These are phyloP conservation scores for Ganoderma lingzhi DNA, from an alignment of 1,284 basidiomycete species.

Conservation along the genomic window DNA sequence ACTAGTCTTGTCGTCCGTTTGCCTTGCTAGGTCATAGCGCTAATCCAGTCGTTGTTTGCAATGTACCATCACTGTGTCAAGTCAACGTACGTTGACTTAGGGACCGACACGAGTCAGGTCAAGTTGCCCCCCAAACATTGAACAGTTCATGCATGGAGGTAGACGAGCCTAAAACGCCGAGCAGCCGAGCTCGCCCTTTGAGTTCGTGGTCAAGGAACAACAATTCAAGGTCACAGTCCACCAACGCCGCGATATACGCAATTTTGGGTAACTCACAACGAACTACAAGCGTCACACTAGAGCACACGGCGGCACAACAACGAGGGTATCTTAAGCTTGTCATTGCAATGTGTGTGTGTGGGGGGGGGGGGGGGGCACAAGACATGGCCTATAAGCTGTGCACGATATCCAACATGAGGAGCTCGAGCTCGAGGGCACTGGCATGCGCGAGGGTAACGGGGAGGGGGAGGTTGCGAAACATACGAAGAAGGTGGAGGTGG, in stretches of 20 bases:
- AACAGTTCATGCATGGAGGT: too few relatives aligned
- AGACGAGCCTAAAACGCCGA: too few relatives aligned
- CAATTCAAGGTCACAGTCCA: too few relatives aligned
- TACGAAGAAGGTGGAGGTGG: neutral
- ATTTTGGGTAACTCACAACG: too few relatives aligned
- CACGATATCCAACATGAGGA: constrained; percentile 19
- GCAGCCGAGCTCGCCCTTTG: too few relatives aligned
- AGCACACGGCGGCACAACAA: neutral
- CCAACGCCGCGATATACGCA: too few relatives aligned
- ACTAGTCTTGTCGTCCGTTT: neutral
- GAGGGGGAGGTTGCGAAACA: neutral
- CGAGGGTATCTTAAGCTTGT: neutral
- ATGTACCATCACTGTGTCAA: neutral
- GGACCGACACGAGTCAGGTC: too few relatives aligned
- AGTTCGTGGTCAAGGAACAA: too few relatives aligned
- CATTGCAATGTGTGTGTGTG: neutral
- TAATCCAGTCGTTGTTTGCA: neutral
- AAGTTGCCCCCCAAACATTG: too few relatives aligned
- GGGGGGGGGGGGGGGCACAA: neutral
- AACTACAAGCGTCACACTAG: neutral
- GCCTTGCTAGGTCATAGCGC: too few relatives aligned
- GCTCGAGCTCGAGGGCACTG: constrained; percentile 9
- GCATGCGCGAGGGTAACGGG: constrained; percentile 8
- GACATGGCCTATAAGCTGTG: constrained; percentile 18
- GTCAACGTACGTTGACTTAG: too few relatives aligned